These are phyloP conservation scores for Ogataea henricii DNA, from an alignment of 805 yeast genomes.

Conservation along the genomic window DNA sequence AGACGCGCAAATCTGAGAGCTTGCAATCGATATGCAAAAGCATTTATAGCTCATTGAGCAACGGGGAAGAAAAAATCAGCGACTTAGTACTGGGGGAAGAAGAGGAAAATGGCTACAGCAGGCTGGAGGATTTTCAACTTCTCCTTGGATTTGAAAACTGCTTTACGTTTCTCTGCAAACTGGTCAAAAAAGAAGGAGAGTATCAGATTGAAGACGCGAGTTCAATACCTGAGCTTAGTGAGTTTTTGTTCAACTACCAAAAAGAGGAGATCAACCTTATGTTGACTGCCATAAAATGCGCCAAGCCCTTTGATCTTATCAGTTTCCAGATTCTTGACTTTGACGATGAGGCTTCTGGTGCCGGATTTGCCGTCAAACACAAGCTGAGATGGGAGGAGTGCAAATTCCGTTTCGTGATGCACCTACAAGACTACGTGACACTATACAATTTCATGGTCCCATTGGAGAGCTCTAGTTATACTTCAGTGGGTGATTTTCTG, in stretches of 20 bases:
- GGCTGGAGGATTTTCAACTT: conserved; percentile 7
- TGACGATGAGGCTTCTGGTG: conserved; percentile 13
- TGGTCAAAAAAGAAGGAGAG: conserved; percentile 7
- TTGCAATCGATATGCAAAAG: conserved; percentile 7
- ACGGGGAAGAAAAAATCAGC: background rate
- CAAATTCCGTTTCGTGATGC: conserved; percentile 19
- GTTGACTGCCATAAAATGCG: conserved; percentile 5
- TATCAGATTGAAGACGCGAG: conserved; percentile 4
- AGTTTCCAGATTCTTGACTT: conserved; percentile 24
- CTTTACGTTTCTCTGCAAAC: conserved; percentile 9
- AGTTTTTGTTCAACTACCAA: conserved; percentile 12
- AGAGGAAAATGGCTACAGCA: background rate
- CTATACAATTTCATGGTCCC: conserved; percentile 24
- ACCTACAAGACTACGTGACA: conserved; percentile 22
- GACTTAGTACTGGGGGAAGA: background rate
- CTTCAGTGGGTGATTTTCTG: conserved; percentile 15
- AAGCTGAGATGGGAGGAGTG: conserved; percentile 16
- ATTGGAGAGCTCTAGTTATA: conserved; percentile 16
- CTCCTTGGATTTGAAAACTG: conserved; percentile 14
- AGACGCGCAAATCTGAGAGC: background rate
- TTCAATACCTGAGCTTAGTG: background rate
- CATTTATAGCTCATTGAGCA: conserved; percentile 7
- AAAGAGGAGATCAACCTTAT: conserved; percentile 2
- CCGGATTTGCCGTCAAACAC: conserved; percentile 18
- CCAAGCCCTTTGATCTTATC: conserved; percentile 20